Conservation (phyloP, 208 protist species). For the Wallacemonas sp. region DNA sequence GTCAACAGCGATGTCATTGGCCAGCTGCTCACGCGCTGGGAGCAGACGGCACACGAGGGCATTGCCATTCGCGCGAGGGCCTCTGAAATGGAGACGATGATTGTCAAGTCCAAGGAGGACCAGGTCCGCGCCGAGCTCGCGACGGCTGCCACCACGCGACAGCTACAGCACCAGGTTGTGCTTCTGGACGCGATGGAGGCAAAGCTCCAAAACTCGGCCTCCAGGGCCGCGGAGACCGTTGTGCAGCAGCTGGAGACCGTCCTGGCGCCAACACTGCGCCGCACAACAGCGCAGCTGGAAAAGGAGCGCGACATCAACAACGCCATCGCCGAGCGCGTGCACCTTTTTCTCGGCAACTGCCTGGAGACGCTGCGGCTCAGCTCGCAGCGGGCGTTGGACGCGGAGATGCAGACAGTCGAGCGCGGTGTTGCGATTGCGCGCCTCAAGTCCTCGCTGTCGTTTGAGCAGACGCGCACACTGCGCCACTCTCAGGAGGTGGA, state of each 20-base stretch:
- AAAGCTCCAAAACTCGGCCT: slow-evolving; percentile 5
- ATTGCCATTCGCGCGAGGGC: background rate
- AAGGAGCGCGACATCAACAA: slow-evolving; percentile 41
- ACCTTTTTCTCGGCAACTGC: slow-evolving; percentile 30
- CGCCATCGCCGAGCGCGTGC: slow-evolving; percentile 45
- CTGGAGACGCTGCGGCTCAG: slow-evolving; percentile 30
- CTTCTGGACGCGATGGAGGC: slow-evolving; percentile 17
- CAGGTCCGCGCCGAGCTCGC: slow-evolving; percentile 8
- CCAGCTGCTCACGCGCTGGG: slow-evolving; percentile 20
- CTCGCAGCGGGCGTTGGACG: slow-evolving; percentile 37
- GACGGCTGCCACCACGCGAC: background rate
- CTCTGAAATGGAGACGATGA: background rate
- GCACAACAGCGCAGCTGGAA: slow-evolving; percentile 33
- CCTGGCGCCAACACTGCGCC: slow-evolving; percentile 16
- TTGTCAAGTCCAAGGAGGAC: slow-evolving; percentile 4
- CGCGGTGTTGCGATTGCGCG: slow-evolving; percentile 46
- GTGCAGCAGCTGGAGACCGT: slow-evolving; percentile 28
- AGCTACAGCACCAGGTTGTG: background rate
- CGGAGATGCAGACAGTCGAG: slow-evolving; percentile 46
- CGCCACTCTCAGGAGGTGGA: slow-evolving; percentile 60
- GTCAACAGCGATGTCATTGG: slow-evolving; percentile 37
- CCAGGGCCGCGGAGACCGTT: slow-evolving; percentile 14
- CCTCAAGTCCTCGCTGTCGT: slow-evolving; percentile 44
- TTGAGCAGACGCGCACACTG: slow-evolving; percentile 40
- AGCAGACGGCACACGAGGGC: slow-evolving; percentile 23